Base-by-base conservation (phyloP, 2,329 filamentous ascomycete species). In the Penicillium freii region DNA sequence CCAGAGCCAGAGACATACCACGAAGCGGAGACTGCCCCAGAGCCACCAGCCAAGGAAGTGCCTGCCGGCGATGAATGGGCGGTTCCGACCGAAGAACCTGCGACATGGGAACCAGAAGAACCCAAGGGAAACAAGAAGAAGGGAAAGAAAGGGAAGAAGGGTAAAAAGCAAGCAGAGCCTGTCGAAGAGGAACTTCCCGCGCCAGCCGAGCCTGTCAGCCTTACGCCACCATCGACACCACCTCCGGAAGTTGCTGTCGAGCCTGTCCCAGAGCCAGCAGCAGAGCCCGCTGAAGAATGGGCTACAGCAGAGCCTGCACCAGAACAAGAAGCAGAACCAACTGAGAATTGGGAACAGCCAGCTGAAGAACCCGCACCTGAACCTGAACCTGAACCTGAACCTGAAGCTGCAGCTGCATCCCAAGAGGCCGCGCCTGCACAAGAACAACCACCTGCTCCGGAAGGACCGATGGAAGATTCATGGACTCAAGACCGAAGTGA, bases 211-310 rank as follows among this genome's bases (percentile, higher is more conserved):
- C 27, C 49, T n/a, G 54, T 53, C 39, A 71, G 68, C 33, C 54
- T 75, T 57, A 77, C 75, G 8, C 74, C 75, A 2, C 75, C 75
- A 19, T 71, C 69, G 21, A 76, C 74, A 29, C 74, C 75, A 38
- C 74, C 74, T 5, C 69, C 67, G 15, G 60, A 62, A 54, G 9
- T 51, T 58, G 46, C 29, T 21, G 21, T 23, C 13, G 50, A 45
- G 15, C 39, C 39, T 21, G 6, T 27, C 15, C 39, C 49, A 57
- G n/a, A 57, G 43, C 42, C 33, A 43, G 57, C 57, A 40, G 34
- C 49, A 40, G 61, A 63, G n/a, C 53, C 49, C 17, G n/a, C n/a
- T 47, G 39, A 38, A 36, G 54, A 55, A 36, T 21, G 25, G 19
- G 44, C 33, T 2, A 11, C 43, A 8, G 25, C 44, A 42, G 52